A percentile compares a stretch with the other conserved stretches of the same genome.
Conservation (phyloP, 352 stramenopile species). For the Pythium oligandrum region DNA sequence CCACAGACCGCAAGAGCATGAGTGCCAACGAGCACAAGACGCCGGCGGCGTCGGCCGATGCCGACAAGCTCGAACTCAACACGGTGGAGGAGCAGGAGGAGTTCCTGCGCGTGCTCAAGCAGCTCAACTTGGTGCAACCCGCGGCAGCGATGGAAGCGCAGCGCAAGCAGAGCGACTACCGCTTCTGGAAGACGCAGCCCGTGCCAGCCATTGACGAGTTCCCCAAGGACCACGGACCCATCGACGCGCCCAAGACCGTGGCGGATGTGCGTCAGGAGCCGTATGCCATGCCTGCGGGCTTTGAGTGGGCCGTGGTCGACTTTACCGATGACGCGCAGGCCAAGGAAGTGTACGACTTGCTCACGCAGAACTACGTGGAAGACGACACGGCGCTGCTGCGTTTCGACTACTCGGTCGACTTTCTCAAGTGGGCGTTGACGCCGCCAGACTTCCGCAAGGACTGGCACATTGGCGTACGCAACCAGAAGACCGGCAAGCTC, state of each 20-base stretch:
- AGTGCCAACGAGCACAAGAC: not conserved
- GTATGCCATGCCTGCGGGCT: conserved; percentile 95
- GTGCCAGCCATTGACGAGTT: conserved; percentile 71
- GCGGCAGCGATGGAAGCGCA: conserved; percentile 11
- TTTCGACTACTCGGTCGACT: conserved; percentile 86
- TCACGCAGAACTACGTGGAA: conserved; percentile 99
- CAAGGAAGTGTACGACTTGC: conserved; percentile 94
- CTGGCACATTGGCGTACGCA: conserved; percentile 96
- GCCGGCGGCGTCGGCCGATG: no score
- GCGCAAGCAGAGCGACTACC: conserved; percentile 46
- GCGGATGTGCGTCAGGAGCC: conserved; percentile 90
- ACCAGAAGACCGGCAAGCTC: conserved; percentile 88
- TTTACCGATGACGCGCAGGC: conserved; percentile 70
- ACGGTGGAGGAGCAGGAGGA: conserved; percentile 61
- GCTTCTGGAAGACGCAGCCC: conserved; percentile 91
- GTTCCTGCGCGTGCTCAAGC: conserved; percentile 58
- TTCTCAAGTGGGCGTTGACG: conserved; percentile 90
- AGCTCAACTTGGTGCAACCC: conserved; percentile 47
- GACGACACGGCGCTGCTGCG: conserved; percentile 98
- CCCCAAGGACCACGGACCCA: conserved; percentile 81
- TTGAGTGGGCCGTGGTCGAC: conserved; percentile 91
- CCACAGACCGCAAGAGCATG: no score
- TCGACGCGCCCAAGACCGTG: conserved; percentile 90
- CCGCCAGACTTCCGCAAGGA: conserved; percentile 90
- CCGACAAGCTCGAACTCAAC: conserved; percentile 30